Evolutionary conservation across 2,329 filamentous ascomycete genomes (phyloP).

Genomic region (Colletotrichum liriopes): DNA sequence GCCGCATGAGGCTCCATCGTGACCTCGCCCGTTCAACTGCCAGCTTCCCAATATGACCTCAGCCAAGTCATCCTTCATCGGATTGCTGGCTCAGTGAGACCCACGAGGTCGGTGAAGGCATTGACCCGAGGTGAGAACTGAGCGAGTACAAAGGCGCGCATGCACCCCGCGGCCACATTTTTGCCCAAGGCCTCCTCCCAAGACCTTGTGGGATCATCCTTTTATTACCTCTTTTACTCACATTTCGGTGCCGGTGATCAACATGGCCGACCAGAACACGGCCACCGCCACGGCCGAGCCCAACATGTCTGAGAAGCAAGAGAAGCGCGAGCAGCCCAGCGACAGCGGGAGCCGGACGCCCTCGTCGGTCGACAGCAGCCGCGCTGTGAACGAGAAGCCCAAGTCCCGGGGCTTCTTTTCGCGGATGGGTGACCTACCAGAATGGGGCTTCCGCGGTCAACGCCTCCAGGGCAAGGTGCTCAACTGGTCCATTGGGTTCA

Average conservation of each 20-base stretch:
- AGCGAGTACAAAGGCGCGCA: constrained; percentile 37
- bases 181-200: not conserved
- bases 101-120: constrained; percentile 19
- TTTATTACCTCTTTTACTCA: not conserved
- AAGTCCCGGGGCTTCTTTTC: constrained; percentile 36
- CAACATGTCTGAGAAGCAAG: constrained; percentile 35
- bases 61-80: constrained; percentile 38
- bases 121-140: constrained; percentile 2
- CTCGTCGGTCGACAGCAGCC: constrained; percentile 29
- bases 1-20: constrained; percentile 17
- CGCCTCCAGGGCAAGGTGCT: constrained; percentile 45
- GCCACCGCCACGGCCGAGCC: constrained; percentile 3
- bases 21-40: not conserved
- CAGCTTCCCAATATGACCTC: constrained; percentile 30
- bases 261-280: constrained; percentile 14
- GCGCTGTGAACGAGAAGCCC: constrained; percentile 18
- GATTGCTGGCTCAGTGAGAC: not conserved
- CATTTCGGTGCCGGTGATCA: not conserved
- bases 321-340: constrained; percentile 32
- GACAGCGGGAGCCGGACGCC: constrained; percentile 27
- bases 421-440: constrained; percentile 46
- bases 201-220: not conserved
- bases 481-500: constrained; percentile 50
- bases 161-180: constrained; percentile 1
- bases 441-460: constrained; percentile 47